A percentile compares a stretch with the other conserved stretches of the same genome.
Conservation (phyloP, 2,329 filamentous ascomycete species). For the Aureobasidium sp. region DNA sequence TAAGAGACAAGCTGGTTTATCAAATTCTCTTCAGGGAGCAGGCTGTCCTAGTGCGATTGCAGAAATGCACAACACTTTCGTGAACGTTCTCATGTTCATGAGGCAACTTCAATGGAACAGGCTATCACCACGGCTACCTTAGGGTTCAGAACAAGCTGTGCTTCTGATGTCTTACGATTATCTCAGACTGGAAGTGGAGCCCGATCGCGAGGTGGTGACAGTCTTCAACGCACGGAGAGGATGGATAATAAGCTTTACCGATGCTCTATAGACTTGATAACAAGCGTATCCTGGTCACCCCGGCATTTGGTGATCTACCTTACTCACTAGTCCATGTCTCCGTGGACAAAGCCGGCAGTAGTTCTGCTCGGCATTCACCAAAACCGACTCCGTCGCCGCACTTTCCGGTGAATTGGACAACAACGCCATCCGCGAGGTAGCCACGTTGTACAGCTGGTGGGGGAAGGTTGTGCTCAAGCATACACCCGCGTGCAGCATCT, state of each 20-base stretch:
- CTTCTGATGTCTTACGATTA: too few relatives aligned
- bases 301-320: neutral
- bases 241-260: neutral
- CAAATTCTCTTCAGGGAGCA: too few relatives aligned
- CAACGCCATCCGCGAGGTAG: conserved; percentile 39
- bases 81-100: too few relatives aligned
- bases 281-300: too few relatives aligned
- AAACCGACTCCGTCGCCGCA: conserved; percentile 35
- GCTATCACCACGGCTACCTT: too few relatives aligned
- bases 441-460: conserved; percentile 30
- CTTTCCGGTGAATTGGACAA: conserved; percentile 32
- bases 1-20: too few relatives aligned
- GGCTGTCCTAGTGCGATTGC: too few relatives aligned
- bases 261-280: neutral
- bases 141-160: too few relatives aligned
- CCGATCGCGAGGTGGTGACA: neutral
- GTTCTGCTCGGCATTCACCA: conserved; percentile 34
- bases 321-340: conserved; percentile 14
- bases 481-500: conserved; percentile 35
- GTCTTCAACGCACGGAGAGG: too few relatives aligned
- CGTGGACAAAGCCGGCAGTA: conserved; percentile 25
- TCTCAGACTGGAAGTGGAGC: too few relatives aligned
- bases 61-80: too few relatives aligned
- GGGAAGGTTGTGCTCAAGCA: conserved; percentile 36
- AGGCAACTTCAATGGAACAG: too few relatives aligned